Percentiles rank a stretch among this genome's conserved stretches.
phyloP scores from a whole-genome alignment of 441 rosid species.

The Jatropha podagrica region DNA sequence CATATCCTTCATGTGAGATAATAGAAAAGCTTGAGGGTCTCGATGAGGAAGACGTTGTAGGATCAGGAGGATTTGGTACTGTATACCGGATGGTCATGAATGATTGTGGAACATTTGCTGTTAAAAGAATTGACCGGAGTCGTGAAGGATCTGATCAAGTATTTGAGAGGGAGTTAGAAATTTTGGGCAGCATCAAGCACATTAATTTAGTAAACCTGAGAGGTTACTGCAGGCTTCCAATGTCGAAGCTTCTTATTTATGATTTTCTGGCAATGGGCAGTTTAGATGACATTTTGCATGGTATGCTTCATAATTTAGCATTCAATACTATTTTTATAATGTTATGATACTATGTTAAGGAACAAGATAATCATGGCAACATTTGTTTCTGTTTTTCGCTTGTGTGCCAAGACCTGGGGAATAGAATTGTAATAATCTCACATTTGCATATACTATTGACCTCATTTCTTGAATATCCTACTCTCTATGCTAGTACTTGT shows the following conservation, averaged over 20 bases:
- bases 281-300: constrained; percentile 84
- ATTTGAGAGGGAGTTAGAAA: constrained; percentile 88
- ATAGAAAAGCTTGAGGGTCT: constrained; percentile 94
- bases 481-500: neutral
- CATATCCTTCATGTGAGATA: constrained; percentile 77
- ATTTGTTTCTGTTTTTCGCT: neutral
- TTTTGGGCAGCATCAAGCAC: constrained; percentile 93
- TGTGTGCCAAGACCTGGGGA: neutral
- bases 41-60: constrained; percentile 88
- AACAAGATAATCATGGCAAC: neutral
- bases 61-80: constrained; percentile 95
- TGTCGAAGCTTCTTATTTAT: constrained; percentile 86
- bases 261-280: constrained; percentile 90
- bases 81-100: constrained; percentile 98
- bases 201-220: constrained; percentile 87
- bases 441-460: neutral
- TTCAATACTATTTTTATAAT: neutral
- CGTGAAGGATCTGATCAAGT: constrained; percentile 90
- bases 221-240: constrained; percentile 92
- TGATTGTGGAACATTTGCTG: constrained; percentile 96
- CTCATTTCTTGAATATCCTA: neutral
- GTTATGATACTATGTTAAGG: neutral
- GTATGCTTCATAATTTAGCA: constrained; percentile 31
- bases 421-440: neutral
- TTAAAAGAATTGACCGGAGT: constrained; percentile 78